Conservation (phyloP, 2,329 filamentous ascomycete species). For the Chaetomium strumarium region DNA sequence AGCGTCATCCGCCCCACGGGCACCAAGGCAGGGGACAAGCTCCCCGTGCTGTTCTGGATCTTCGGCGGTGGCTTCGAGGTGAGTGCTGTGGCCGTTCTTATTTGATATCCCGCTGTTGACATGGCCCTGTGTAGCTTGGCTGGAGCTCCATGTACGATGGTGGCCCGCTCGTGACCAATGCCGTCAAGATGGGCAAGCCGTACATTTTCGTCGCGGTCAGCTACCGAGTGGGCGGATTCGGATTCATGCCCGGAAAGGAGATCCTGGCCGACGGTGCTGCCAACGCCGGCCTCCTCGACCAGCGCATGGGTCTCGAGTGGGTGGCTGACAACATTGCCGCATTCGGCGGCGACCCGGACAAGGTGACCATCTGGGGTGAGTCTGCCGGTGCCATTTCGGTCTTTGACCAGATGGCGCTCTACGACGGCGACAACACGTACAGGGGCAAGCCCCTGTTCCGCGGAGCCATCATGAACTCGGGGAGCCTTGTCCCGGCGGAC, state of each 20-base stretch:
- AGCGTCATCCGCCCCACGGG: conserved; percentile 54
- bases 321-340: conserved; percentile 68
- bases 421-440: conserved; percentile 66
- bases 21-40: conserved; percentile 46
- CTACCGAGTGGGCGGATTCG: conserved; percentile 70
- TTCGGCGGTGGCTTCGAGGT: conserved; percentile 60
- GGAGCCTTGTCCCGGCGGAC: conserved; percentile 55
- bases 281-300: conserved; percentile 68
- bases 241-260: conserved; percentile 65
- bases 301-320: conserved; percentile 68
- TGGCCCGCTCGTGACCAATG: conserved; percentile 40
- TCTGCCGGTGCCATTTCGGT: conserved; percentile 67
- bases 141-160: conserved; percentile 49
- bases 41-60: conserved; percentile 67
- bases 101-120: background rate
- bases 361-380: conserved; percentile 76
- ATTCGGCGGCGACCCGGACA: conserved; percentile 74
- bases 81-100: background rate
- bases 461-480: conserved; percentile 72
- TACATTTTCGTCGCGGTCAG: conserved; percentile 73
- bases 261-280: conserved; percentile 59
- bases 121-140: conserved; percentile 34
- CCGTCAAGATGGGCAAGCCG: conserved; percentile 48
- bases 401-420: conserved; percentile 69
- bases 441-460: conserved; percentile 71